Percentiles rank a stretch among this genome's conserved stretches.
Evolutionary conservation across 1,139 yeast species (phyloP).

Genomic region (Trichomonascaceae sp.): DNA sequence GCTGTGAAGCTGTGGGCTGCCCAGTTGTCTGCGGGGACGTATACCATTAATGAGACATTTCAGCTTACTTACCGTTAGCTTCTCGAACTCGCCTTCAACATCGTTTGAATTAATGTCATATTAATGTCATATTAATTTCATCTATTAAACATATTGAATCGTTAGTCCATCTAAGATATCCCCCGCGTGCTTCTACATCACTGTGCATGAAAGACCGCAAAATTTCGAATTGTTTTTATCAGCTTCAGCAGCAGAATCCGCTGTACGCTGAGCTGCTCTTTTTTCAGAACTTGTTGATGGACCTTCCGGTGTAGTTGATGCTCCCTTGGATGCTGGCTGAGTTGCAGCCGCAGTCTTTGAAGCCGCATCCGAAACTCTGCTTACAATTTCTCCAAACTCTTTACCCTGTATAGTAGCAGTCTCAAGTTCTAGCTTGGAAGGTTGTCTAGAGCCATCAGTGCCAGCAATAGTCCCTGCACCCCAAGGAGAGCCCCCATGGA

Average conservation of each 20-base stretch:
- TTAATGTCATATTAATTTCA: no score
- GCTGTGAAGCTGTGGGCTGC: no score
- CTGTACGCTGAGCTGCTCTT: slow-evolving; percentile 1
- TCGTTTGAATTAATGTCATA: neutral
- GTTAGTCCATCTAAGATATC: neutral
- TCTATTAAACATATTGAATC: neutral
- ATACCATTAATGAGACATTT: no score
- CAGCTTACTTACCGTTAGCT: no score
- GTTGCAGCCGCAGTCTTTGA: neutral
- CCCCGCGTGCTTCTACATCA: neutral
- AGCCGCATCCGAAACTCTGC: slow-evolving; percentile 13
- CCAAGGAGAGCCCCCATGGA: slow-evolving; percentile 84
- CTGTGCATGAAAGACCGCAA: slow-evolving; percentile 6
- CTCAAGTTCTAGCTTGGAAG: slow-evolving; percentile 58
- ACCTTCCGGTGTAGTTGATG: neutral
- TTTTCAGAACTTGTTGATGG: neutral
- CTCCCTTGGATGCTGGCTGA: neutral
- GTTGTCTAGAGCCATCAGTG: slow-evolving; percentile 72
- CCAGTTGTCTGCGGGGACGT: no score
- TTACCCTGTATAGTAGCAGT: slow-evolving; percentile 62
- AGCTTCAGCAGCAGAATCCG: slow-evolving; percentile 2
- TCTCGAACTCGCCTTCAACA: no score
- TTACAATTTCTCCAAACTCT: slow-evolving; percentile 47
- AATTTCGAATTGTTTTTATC: neutral
- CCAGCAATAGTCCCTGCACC: slow-evolving; percentile 84